Evolutionary conservation across 768 basidiomycete genomes (phyloP).

Genomic region (Lentinus brumalis): DNA sequence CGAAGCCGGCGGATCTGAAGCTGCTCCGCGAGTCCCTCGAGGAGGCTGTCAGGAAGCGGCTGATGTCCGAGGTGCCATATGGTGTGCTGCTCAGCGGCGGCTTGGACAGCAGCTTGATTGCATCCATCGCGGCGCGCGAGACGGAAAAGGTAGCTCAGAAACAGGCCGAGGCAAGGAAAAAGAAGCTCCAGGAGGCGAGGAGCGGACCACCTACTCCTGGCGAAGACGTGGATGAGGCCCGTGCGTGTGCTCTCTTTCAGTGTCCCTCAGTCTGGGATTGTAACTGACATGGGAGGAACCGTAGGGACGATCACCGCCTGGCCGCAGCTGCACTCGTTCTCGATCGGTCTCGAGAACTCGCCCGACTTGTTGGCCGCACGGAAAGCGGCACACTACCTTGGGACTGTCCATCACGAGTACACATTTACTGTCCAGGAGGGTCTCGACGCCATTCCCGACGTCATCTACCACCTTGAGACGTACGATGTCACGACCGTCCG

Average conservation of each 20-base stretch:
- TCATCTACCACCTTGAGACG: slow-evolving; percentile 97
- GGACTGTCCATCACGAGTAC: slow-evolving; percentile 96
- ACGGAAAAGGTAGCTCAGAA: slow-evolving; percentile 88
- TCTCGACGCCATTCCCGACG: slow-evolving; percentile 94
- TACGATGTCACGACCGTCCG: slow-evolving; percentile 99
- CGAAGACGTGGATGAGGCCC: slow-evolving; percentile 49
- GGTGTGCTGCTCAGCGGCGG: slow-evolving; percentile 96
- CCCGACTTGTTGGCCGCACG: slow-evolving; percentile 94
- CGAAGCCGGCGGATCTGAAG: slow-evolving; percentile 61
- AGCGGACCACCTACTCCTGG: slow-evolving; percentile 58
- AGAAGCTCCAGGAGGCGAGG: slow-evolving; percentile 50
- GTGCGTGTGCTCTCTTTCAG: slow-evolving; percentile 38
- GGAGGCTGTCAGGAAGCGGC: slow-evolving; percentile 87
- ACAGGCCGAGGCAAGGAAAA: slow-evolving; percentile 71
- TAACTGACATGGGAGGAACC: slow-evolving; percentile 1
- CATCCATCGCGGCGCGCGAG: slow-evolving; percentile 91
- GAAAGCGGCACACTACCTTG: slow-evolving; percentile 90
- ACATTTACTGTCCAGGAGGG: slow-evolving; percentile 98
- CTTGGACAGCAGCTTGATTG: slow-evolving; percentile 94
- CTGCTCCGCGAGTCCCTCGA: slow-evolving; percentile 82
- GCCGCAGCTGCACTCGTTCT: slow-evolving; percentile 98
- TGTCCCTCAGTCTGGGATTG: neutral
- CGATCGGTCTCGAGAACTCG: slow-evolving; percentile 91
- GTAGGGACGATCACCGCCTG: slow-evolving; percentile 79
- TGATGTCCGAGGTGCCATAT: slow-evolving; percentile 99